A percentile compares a stretch with the other conserved stretches of the same genome.
These are phyloP conservation scores for Hippophae gyantsensis DNA, from an alignment of 306 rosid species.

Conservation along the genomic window DNA sequence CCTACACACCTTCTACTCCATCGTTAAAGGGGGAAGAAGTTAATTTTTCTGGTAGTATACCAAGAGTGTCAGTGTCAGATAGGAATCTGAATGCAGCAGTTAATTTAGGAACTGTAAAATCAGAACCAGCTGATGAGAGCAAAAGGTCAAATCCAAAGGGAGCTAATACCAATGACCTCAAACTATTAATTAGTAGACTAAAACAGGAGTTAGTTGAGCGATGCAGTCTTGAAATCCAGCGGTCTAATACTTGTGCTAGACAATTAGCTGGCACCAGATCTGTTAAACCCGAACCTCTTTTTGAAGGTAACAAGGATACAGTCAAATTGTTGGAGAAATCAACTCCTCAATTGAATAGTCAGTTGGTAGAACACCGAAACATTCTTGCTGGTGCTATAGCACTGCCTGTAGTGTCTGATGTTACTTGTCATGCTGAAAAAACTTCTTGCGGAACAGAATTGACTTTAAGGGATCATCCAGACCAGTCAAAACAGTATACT, in stretches of 20 bases:
- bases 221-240: slow-evolving; percentile 22
- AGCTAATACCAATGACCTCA: slow-evolving; percentile 17
- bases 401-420: slow-evolving; percentile 16
- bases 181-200: slow-evolving; percentile 25
- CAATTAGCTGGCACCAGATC: slow-evolving; percentile 26
- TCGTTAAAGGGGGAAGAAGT: slow-evolving; percentile 28
- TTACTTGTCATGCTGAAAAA: slow-evolving; percentile 14
- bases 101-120: slow-evolving; percentile 43
- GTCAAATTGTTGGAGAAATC: slow-evolving; percentile 28
- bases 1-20: slow-evolving; percentile 29
- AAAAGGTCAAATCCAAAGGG: slow-evolving; percentile 28
- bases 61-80: slow-evolving; percentile 15
- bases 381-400: slow-evolving; percentile 20
- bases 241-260: slow-evolving; percentile 17
- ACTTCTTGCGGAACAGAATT: slow-evolving; percentile 30
- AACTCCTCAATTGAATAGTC: slow-evolving; percentile 21
- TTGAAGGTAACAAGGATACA: slow-evolving; percentile 21
- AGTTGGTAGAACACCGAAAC: slow-evolving; percentile 20
- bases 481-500: slow-evolving; percentile 17
- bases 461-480: slow-evolving; percentile 18
- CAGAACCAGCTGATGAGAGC: slow-evolving; percentile 65
- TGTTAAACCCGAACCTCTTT: slow-evolving; percentile 45
- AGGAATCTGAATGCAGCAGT: slow-evolving; percentile 25
- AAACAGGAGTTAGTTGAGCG: slow-evolving; percentile 27
- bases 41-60: slow-evolving; percentile 18